These are phyloP conservation scores for Dactylellina parvicollis DNA, from an alignment of 2,329 filamentous ascomycete genomes.

Conservation along the genomic window DNA sequence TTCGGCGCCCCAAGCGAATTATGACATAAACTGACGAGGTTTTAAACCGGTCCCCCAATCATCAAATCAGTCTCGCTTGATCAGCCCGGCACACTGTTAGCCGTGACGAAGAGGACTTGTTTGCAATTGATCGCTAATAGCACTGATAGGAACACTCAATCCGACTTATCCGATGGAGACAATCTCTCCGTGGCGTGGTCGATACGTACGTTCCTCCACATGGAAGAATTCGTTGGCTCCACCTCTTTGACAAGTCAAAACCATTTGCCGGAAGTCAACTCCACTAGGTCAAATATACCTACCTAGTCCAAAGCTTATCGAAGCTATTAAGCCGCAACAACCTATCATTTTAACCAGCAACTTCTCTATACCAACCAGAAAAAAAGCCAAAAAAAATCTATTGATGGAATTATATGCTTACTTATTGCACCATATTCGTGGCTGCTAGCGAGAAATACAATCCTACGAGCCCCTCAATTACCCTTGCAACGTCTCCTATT, in stretches of 20 bases:
- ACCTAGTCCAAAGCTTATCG: neutral
- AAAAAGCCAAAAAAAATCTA: constrained; percentile 17
- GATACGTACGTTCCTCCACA: constrained; percentile 11
- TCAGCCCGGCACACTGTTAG: too few relatives aligned
- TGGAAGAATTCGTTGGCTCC: constrained; percentile 41
- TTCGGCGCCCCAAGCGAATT: too few relatives aligned
- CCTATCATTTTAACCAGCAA: constrained; percentile 31
- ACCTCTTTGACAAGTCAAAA: constrained; percentile 8
- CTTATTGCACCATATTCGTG: constrained; percentile 13
- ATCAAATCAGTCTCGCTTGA: too few relatives aligned
- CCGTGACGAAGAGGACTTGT: too few relatives aligned
- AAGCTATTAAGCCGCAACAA: neutral
- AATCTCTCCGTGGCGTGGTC: constrained; percentile 32
- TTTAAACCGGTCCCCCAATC: too few relatives aligned
- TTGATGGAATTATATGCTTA: constrained; percentile 32
- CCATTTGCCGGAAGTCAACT: constrained; percentile 36
- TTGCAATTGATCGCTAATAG: too few relatives aligned
- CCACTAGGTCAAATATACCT: too few relatives aligned
- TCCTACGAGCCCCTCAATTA: neutral
- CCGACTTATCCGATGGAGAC: constrained; percentile 44
- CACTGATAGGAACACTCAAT: neutral
- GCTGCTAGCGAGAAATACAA: neutral
- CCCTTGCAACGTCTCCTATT: neutral
- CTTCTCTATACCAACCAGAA: constrained; percentile 20
- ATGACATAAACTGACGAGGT: too few relatives aligned